Percentiles rank a stretch among this genome's conserved stretches.
Evolutionary conservation across 305 asterid species (phyloP).

Genomic region (Andrographis paniculata): DNA sequence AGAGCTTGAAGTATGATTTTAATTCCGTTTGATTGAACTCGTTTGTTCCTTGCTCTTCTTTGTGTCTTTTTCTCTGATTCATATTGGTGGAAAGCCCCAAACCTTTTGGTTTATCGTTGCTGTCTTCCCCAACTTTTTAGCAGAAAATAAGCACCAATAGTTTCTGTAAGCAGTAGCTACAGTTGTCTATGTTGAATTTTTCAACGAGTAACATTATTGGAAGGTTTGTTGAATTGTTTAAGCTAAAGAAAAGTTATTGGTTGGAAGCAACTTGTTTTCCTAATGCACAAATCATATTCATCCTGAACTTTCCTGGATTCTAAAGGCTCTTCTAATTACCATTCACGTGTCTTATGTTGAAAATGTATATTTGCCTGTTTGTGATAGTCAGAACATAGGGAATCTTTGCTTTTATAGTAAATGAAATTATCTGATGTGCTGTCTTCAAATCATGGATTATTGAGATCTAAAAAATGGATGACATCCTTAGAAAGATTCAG

Average conservation of each 20-base stretch:
- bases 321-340: neutral
- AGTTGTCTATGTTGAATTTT: neutral
- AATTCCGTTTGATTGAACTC: neutral
- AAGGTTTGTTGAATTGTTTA: neutral
- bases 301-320: neutral
- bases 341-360: neutral
- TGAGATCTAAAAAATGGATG: slow-evolving; percentile 7
- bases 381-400: neutral
- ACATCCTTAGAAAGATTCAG: slow-evolving; percentile 2
- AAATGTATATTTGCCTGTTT: slow-evolving; percentile 1
- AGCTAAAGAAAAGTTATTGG: neutral
- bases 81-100: neutral
- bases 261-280: slow-evolving; percentile 2
- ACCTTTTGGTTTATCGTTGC: neutral
- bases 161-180: neutral
- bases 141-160: neutral
- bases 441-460: slow-evolving; percentile 10
- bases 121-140: neutral
- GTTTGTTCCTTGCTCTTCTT: neutral
- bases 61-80: no score
- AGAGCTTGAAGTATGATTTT: neutral
- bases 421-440: slow-evolving; percentile 9
- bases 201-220: neutral
- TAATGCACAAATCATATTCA: neutral
- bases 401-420: slow-evolving; percentile 12